Evolutionary conservation across 257 asterid species (phyloP).

Genomic region (Fraxinus anomala): DNA sequence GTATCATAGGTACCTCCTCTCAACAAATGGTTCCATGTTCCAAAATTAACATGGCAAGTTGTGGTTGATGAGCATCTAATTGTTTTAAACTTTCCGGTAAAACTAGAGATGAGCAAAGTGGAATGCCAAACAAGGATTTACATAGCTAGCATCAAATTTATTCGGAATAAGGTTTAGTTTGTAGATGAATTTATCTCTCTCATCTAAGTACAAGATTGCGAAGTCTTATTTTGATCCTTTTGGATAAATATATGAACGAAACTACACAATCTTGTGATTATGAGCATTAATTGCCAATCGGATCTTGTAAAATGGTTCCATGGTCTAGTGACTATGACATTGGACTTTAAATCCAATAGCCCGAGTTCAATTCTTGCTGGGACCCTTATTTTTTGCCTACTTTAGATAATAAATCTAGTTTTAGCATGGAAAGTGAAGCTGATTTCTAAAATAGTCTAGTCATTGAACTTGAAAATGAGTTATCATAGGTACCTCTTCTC

Average conservation of each 20-base stretch:
- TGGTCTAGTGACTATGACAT: not conserved
- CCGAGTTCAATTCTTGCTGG: not conserved
- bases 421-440: constrained; percentile 5
- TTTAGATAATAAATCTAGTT: not conserved
- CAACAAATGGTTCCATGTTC: not conserved
- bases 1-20: not conserved
- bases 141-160: not conserved
- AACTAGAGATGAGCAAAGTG: not conserved
- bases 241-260: not conserved
- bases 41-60: not conserved
- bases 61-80: not conserved
- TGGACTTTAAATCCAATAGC: not conserved
- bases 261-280: not conserved
- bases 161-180: not conserved
- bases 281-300: not conserved
- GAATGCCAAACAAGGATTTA: not conserved
- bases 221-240: not conserved
- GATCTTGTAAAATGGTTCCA: not conserved
- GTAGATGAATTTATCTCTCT: not conserved
- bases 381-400: not conserved
- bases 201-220: not conserved
- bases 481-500: not conserved
- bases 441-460: not conserved
- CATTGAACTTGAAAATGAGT: not conserved
- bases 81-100: not conserved